Conservation (phyloP, 331 rosid genomes). For the Pyracantha coccinea region DNA sequence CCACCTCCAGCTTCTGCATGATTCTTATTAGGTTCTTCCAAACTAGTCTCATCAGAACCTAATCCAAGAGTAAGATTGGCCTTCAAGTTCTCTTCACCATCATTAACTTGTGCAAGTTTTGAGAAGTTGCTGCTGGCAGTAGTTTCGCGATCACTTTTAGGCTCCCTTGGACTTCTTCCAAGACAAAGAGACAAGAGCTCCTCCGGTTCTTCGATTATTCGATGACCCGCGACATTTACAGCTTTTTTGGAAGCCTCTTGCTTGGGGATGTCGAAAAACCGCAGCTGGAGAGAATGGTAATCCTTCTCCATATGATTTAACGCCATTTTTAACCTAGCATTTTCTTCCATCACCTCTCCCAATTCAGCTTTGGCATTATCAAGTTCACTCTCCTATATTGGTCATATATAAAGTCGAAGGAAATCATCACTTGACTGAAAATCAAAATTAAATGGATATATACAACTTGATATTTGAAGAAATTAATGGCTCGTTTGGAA, state of each 20-base stretch:
- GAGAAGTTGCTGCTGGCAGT: neutral
- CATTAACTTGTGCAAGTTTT: constrained; percentile 12
- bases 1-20: neutral
- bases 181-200: constrained; percentile 46
- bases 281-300: constrained; percentile 34
- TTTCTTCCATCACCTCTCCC: constrained; percentile 41
- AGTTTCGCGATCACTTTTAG: neutral
- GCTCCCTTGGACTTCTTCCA: constrained; percentile 33
- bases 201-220: constrained; percentile 19
- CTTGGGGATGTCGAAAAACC: constrained; percentile 27
- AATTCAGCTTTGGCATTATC: constrained; percentile 25
- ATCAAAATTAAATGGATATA: neutral
- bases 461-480: neutral
- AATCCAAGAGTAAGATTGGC: constrained; percentile 45
- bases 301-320: constrained; percentile 26
- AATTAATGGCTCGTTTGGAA: no score
- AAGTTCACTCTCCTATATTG: constrained; percentile 26
- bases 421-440: neutral
- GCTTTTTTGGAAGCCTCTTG: constrained; percentile 22
- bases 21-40: constrained; percentile 22
- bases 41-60: constrained; percentile 24
- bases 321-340: constrained; percentile 26
- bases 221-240: neutral
- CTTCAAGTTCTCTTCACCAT: constrained; percentile 4
- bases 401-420: neutral